These are phyloP conservation scores for Starmerella bombicola DNA, from an alignment of 805 yeast species.

Conservation along the genomic window DNA sequence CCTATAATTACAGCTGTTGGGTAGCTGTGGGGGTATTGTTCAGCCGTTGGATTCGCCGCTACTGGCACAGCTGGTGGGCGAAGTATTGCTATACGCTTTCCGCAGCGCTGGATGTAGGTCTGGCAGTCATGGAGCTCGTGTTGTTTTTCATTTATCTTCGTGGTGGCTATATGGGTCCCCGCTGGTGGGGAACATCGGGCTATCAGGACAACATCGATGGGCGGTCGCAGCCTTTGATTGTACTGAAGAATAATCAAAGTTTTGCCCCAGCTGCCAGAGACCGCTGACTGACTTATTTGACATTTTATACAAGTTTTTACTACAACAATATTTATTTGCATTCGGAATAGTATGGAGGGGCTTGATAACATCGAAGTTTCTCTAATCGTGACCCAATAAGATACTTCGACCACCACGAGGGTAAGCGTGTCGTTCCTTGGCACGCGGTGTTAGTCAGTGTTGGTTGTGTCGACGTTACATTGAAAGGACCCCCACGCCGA, in stretches of 20 bases:
- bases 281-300: no score
- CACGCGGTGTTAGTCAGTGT: no score
- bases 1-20: constrained; percentile 50
- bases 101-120: constrained; percentile 54
- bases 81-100: constrained; percentile 58
- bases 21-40: constrained; percentile 44
- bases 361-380: no score
- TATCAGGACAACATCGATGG: constrained; percentile 33
- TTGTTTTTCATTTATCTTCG: constrained; percentile 42
- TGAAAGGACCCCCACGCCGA: no score
- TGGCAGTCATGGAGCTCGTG: constrained; percentile 48
- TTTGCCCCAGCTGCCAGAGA: constrained; percentile 41
- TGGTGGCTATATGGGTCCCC: constrained; percentile 31
- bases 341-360: no score
- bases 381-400: no score
- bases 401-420: no score
- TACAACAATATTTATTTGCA: no score
- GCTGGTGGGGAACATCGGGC: constrained; percentile 59
- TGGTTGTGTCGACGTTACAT: no score
- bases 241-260: constrained; percentile 33
- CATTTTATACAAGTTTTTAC: no score
- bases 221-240: constrained; percentile 25
- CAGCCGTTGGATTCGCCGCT: constrained; percentile 44
- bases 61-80: constrained; percentile 60
- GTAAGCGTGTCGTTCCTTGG: no score